Conservation (phyloP, 345 rosid species). For the Crucihimalaya himalaica region DNA sequence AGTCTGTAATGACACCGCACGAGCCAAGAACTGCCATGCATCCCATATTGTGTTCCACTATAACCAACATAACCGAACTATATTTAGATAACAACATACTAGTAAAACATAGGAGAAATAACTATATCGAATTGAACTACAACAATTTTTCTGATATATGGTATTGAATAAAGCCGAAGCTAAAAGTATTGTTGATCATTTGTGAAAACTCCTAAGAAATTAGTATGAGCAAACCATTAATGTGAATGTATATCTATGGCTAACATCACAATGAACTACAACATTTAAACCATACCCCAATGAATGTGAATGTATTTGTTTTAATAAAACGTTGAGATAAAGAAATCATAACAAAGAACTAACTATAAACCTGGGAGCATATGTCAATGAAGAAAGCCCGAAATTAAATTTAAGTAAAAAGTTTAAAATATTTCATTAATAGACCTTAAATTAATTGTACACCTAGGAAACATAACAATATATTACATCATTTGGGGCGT, state of each 20-base stretch:
- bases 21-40: conserved; percentile 23
- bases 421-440: not conserved
- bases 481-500: not conserved
- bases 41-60: not conserved
- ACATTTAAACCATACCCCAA: not conserved
- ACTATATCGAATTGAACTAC: not conserved
- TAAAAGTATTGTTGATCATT: not conserved
- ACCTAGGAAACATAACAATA: too few relatives aligned
- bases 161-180: not conserved
- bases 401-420: not conserved
- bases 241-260: not conserved
- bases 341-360: not conserved
- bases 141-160: not conserved
- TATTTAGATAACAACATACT: not conserved
- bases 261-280: not conserved
- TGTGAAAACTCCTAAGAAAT: not conserved
- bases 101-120: not conserved
- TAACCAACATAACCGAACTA: not conserved
- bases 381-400: not conserved
- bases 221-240: not conserved
- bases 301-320: not conserved
- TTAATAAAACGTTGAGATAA: too few relatives aligned
- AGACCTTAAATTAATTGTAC: too few relatives aligned
- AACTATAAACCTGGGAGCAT: not conserved
- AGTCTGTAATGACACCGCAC: not conserved